phyloP scores from a whole-genome alignment of 2,329 filamentous ascomycete genomes.

The Aspergillus sp. region DNA sequence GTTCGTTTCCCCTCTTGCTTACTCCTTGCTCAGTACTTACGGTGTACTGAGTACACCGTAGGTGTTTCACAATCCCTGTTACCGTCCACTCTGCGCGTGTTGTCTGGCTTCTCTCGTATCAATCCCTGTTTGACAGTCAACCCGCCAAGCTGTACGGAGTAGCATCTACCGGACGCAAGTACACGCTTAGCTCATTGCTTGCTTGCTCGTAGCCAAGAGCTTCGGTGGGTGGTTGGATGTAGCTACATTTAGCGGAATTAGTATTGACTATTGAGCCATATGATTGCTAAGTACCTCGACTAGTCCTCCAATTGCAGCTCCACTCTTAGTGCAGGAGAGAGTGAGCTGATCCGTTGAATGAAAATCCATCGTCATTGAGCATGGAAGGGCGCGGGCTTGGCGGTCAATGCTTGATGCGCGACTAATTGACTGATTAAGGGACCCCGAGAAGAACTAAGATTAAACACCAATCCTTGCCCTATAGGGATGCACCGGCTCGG shows the following conservation, averaged over 20 bases:
- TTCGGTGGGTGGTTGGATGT: not conserved
- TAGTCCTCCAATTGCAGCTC: not conserved
- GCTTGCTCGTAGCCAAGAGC: not conserved
- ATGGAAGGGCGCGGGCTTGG: constrained; percentile 8
- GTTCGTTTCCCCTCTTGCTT: constrained; percentile 13
- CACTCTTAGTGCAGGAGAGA: not conserved
- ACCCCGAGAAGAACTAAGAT: not conserved
- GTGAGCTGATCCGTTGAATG: constrained; percentile 3
- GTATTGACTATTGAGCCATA: no score
- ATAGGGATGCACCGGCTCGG: constrained; percentile 17
- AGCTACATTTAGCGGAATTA: not conserved
- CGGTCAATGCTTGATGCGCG: constrained; percentile 17
- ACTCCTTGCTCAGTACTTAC: not conserved
- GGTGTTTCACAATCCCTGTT: not conserved
- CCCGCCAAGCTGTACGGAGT: not conserved
- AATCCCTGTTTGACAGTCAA: not conserved
- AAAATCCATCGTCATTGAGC: constrained; percentile 4
- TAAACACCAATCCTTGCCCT: constrained; percentile 10
- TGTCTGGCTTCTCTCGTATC: not conserved
- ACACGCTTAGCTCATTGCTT: not conserved
- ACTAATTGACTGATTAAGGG: not conserved
- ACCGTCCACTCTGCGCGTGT: not conserved
- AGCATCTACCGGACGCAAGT: not conserved
- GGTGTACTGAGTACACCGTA: no score
- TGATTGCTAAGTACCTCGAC: not conserved